These are phyloP conservation scores for Sophora flavescens DNA, from an alignment of 306 rosid genomes.

Conservation along the genomic window DNA sequence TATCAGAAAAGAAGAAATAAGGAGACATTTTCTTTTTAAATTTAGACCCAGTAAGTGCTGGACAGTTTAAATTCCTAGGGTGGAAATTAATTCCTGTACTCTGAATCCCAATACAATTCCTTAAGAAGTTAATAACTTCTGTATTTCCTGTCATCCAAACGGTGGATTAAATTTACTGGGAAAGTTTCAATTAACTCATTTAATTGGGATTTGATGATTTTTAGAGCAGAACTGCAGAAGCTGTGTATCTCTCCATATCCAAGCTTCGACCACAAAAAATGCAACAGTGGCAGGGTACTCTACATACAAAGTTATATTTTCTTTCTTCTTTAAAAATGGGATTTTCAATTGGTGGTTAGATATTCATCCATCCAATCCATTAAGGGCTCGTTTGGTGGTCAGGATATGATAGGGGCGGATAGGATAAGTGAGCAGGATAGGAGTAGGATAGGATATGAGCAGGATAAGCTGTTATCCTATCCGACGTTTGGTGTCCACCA, in stretches of 20 bases:
- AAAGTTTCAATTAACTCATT: not conserved
- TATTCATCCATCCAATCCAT: not conserved
- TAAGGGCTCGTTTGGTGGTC: too few species aligned
- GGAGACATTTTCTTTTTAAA: too few species aligned
- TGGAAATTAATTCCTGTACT: not conserved
- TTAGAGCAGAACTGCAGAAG: not conserved
- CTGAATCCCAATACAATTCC: not conserved
- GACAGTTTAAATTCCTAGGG: not conserved
- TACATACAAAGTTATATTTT: too few species aligned
- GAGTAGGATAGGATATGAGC: too few species aligned
- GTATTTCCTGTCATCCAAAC: not conserved
- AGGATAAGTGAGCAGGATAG: too few species aligned
- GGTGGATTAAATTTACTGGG: not conserved
- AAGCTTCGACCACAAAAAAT: not conserved
- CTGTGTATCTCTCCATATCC: not conserved
- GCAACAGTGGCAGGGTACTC: not conserved
- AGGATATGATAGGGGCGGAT: too few species aligned
- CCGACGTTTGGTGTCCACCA: too few species aligned
- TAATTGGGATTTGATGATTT: not conserved
- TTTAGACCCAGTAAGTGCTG: not conserved
- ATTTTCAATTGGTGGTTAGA: not conserved
- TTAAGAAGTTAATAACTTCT: not conserved
- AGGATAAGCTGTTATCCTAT: too few species aligned
- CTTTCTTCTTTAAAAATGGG: too few species aligned
- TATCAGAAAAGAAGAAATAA: too few species aligned